A percentile compares a stretch with the other conserved stretches of the same genome.
These are phyloP conservation scores for Platanthera zijinensis DNA, from an alignment of 106 monocot species.

Conservation along the genomic window DNA sequence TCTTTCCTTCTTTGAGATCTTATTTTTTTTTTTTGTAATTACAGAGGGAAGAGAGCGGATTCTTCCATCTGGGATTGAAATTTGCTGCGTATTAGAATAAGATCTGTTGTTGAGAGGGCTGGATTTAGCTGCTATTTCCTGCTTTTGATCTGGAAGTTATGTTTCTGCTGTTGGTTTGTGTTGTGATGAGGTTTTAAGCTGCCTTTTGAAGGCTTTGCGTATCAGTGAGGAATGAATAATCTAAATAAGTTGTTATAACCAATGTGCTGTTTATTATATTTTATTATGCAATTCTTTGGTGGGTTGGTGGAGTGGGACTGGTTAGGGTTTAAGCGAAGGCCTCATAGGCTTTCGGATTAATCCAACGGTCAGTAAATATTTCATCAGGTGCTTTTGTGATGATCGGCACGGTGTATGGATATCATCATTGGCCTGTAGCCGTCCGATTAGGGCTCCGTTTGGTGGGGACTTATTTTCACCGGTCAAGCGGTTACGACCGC, in stretches of 20 bases:
- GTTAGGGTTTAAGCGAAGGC: too few relatives aligned
- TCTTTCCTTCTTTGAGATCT: background rate
- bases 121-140: background rate
- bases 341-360: too few relatives aligned
- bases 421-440: too few relatives aligned
- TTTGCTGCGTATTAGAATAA: background rate
- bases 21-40: background rate
- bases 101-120: background rate
- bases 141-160: background rate
- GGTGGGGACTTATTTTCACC: too few relatives aligned
- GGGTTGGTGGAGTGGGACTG: too few relatives aligned
- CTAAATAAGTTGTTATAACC: background rate
- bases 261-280: too few relatives aligned
- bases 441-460: too few relatives aligned
- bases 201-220: background rate
- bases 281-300: too few relatives aligned
- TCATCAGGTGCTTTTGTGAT: too few relatives aligned
- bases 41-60: background rate
- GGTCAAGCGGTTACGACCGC: too few relatives aligned
- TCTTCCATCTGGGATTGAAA: background rate
- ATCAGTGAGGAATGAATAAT: background rate
- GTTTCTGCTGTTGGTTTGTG: background rate
- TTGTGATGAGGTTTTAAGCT: background rate
- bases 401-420: too few relatives aligned
- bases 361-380: too few relatives aligned